Evolutionary conservation across 345 rosid genomes (phyloP).

Genomic region (Arabidopsis arenosa): DNA sequence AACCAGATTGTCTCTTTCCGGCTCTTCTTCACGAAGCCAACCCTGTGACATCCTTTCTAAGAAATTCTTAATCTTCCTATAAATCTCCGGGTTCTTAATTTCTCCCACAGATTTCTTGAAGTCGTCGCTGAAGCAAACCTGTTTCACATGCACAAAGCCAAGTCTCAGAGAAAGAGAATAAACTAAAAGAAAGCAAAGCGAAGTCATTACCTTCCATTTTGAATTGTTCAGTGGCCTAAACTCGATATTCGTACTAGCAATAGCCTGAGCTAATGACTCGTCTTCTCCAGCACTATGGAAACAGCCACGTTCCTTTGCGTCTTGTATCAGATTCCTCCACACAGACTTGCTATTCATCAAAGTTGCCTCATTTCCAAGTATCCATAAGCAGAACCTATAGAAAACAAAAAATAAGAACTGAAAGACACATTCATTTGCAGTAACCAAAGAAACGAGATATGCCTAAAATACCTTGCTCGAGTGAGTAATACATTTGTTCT

Average conservation of each 20-base stretch:
- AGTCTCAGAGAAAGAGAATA: conserved; percentile 7
- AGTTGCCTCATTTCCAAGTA: conserved; percentile 54
- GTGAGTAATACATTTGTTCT: conserved; percentile 50
- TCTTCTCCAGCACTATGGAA: conserved; percentile 49
- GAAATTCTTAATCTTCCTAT: conserved; percentile 20
- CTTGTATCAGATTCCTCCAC: conserved; percentile 47
- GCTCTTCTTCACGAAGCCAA: conserved; percentile 38
- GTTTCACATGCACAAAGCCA: conserved; percentile 28
- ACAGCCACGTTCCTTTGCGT: conserved; percentile 47
- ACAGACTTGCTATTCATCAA: conserved; percentile 43
- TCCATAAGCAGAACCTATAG: conserved; percentile 53
- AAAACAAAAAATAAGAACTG: neutral
- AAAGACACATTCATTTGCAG: neutral
- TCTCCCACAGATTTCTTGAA: conserved; percentile 38
- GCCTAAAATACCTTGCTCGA: conserved; percentile 47
- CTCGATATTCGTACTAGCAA: conserved; percentile 28
- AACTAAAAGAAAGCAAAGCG: conserved; percentile 9
- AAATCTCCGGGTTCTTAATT: conserved; percentile 6
- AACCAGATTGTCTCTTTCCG: conserved; percentile 11
- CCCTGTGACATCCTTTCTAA: conserved; percentile 43
- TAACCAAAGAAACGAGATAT: conserved; percentile 1
- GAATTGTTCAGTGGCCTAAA: conserved; percentile 29
- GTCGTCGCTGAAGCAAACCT: conserved; percentile 45
- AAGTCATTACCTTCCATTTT: conserved; percentile 35
- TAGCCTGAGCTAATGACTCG: conserved; percentile 35